Evolutionary conservation across 2,329 filamentous ascomycete species (phyloP), one percentile per base, ranked within the genome.

Genomic region (Clarireedia hainanense): DNA sequence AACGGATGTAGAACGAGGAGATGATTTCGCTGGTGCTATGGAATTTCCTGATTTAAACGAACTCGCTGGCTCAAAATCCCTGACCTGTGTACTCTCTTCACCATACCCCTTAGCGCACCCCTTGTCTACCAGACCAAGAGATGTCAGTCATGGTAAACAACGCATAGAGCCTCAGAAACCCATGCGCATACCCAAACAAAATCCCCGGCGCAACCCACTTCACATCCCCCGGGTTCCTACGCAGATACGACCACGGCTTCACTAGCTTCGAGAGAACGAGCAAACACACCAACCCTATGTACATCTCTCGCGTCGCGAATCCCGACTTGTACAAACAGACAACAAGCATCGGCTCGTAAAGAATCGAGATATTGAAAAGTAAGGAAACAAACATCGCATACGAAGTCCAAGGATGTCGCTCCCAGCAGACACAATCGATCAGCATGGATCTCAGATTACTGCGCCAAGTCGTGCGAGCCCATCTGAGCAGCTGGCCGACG

Each of bases 381-480:
- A 73, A 74, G 0, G 75, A 74, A 40, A 80, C 54, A 61, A 83
- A 81, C 6, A 84, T 76, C n/a, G 77, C 74, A 60, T 81, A 83
- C 0, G 75, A 69, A 20, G 73, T 76, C 75, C 78, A 85, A 0
- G 74, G 75, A 59, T 80, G 74, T 1, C 62, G 52, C 4, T 49
- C 61, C 72, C 72, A 80, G 5, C 74, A 69, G 2, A 61, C 69
- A 4, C 68, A 58, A 10, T 71, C 67, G 0, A 65, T 65, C 47
- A 74, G 61, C 50, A 85, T 71, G 27, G 74, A 75, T 2, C 72
- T 75, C 0, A 72, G 63, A 63, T 84, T 84, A 54, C 75, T 79
- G 5, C 83, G 73, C 72, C 77, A 84, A 0, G 77, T 83, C 0
- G 80, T 81, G 2, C 82, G 73, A 0, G 73, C 74, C 82, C 80